Base-by-base conservation (phyloP, 78 protist genomes). In the Dictyostelium purpureum region DNA sequence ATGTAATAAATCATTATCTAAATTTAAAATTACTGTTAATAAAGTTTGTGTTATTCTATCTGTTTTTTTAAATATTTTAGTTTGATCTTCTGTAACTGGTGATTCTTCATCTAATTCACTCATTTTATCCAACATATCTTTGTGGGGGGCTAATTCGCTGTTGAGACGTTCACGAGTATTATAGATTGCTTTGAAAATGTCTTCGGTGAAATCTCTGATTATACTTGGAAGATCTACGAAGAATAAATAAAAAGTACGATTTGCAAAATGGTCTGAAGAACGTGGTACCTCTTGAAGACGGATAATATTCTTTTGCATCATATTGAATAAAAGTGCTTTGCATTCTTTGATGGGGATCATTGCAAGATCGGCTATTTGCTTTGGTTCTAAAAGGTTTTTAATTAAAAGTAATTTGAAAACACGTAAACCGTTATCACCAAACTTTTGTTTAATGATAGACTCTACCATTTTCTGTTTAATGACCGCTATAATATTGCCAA, bases 211-310 rank as follows among this genome's bases (percentile, higher is more conserved):
- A 12, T 35, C 40, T 19, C 19, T 9, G 4, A 77, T 24, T 0
- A 78, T 61, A 19, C 31, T 42, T 24, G 28, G 52, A 24, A 42
- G n/a, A 42, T 88, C 87, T 4, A 88, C 94, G 65, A 31, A 79
- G 82, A 77, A 88, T 6, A 88, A 47, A 54, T 88, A 88, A 56
- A 88, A 79, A 7, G 88, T 88, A 42, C 79, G 65, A 35, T 75
- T 77, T 5, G 94, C 89, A 33, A 79, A 77, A 57, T 78, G 94
- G n/a, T 79, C 88, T 0, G 71, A 33, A 1, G 89, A 79, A 16
- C 88, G 37, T 19, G 94, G 94, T 18, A 88, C 66, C 78, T 88
- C 94, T 71, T 88, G 94, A 28, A 88, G 54, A 38, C 79, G 77
- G 21, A 88, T 43, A 35, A 70, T 28, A 14, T 45, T 37, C 43